phyloP scores from a whole-genome alignment of 108 stramenopile genomes.

The Nitzschia sp. region DNA sequence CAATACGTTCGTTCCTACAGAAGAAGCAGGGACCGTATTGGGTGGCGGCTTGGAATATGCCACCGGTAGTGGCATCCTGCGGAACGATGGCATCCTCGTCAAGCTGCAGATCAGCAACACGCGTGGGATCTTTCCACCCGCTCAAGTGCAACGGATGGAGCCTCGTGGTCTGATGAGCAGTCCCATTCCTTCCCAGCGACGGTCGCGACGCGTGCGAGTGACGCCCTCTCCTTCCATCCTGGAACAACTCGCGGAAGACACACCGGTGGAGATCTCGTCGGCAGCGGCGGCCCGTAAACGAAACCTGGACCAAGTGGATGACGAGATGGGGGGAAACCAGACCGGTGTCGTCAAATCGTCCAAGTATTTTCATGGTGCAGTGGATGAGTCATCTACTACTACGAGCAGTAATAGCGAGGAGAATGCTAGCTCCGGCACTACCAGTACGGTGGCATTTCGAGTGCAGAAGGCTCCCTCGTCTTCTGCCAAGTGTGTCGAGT shows the following conservation, averaged over 20 bases:
- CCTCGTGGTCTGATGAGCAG: not conserved
- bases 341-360: not conserved
- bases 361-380: not conserved
- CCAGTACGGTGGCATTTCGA: slow-evolving; percentile 3
- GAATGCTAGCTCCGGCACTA: not conserved
- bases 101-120: slow-evolving; percentile 34
- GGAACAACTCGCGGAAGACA: not conserved
- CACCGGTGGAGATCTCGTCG: not conserved
- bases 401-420: not conserved
- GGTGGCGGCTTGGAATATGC: not conserved
- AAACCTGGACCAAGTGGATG: not conserved
- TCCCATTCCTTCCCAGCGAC: not conserved
- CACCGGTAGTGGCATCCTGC: not conserved
- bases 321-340: not conserved
- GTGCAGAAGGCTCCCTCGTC: slow-evolving; percentile 3
- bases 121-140: slow-evolving; percentile 10
- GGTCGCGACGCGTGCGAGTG: not conserved
- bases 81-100: slow-evolving; percentile 25
- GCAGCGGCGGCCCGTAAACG: not conserved
- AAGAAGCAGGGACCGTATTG: slow-evolving; percentile 1
- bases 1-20: not conserved
- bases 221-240: slow-evolving; percentile 17
- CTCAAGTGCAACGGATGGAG: not conserved
- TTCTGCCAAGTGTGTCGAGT: not conserved
- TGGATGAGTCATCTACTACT: not conserved